Evolutionary conservation across 345 rosid species (phyloP).

Genomic region (Populus nigra): DNA sequence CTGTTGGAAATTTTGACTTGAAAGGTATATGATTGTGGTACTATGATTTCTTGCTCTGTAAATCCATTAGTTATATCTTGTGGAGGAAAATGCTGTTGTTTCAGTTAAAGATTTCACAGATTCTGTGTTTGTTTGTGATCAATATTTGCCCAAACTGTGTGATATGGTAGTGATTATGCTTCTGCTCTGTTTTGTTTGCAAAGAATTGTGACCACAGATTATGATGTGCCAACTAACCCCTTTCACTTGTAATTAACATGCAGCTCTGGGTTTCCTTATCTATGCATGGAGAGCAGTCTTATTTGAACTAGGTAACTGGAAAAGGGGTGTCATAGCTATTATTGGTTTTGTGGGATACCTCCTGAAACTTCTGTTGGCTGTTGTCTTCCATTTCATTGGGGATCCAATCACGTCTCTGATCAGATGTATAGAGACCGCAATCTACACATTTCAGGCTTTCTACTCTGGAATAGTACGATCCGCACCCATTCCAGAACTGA

Average conservation of each 20-base stretch:
- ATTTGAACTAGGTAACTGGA: slow-evolving; percentile 77
- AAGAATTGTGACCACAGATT: neutral
- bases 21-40: too few relatives aligned
- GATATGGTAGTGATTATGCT: too few relatives aligned
- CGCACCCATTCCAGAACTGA: slow-evolving; percentile 67
- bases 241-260: slow-evolving; percentile 23
- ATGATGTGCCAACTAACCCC: neutral
- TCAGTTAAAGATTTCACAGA: too few relatives aligned
- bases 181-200: neutral
- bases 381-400: slow-evolving; percentile 68
- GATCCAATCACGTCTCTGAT: slow-evolving; percentile 66
- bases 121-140: too few relatives aligned
- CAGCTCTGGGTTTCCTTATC: slow-evolving; percentile 69
- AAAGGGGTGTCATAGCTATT: slow-evolving; percentile 39
- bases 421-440: slow-evolving; percentile 48
- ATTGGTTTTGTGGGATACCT: slow-evolving; percentile 55
- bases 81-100: too few relatives aligned
- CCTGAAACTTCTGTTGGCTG: slow-evolving; percentile 59
- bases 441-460: slow-evolving; percentile 55
- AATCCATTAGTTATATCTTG: too few relatives aligned
- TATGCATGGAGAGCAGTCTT: slow-evolving; percentile 87
- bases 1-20: too few relatives aligned
- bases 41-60: too few relatives aligned
- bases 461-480: slow-evolving; percentile 69
- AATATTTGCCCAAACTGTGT: too few relatives aligned